These are phyloP conservation scores for Ephemerocybe angulata DNA, from an alignment of 768 basidiomycete genomes.

Conservation along the genomic window DNA sequence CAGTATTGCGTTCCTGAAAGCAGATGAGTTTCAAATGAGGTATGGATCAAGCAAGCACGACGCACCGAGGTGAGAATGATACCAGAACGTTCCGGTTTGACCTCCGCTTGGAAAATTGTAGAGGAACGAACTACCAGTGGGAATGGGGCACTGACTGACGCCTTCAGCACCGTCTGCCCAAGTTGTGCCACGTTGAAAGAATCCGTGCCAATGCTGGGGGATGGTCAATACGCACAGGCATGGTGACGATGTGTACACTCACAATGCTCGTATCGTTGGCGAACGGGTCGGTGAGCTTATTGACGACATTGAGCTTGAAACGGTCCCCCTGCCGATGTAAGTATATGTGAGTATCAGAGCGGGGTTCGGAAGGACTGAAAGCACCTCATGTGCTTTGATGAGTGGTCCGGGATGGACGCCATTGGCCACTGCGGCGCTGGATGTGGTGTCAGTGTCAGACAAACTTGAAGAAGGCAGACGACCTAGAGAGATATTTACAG, in stretches of 20 bases:
- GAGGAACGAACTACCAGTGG: conserved; percentile 34
- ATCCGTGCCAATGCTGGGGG: conserved; percentile 44
- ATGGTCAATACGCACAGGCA: background rate
- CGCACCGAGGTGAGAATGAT: conserved; percentile 31
- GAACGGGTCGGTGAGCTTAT: conserved; percentile 41
- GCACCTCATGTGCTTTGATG: conserved; percentile 29
- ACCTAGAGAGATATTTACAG: conserved; percentile 6
- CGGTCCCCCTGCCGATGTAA: background rate
- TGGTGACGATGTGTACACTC: conserved; percentile 12
- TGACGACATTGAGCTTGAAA: conserved; percentile 46
- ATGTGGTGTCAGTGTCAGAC: background rate
- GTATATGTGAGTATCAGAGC: too few relatives aligned
- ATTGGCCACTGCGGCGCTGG: background rate
- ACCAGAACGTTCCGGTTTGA: conserved; percentile 48
- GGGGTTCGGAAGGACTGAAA: too few relatives aligned
- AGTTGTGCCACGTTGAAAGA: conserved; percentile 33
- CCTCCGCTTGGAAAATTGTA: conserved; percentile 33
- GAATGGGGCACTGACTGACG: conserved; percentile 42
- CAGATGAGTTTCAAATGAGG: too few relatives aligned
- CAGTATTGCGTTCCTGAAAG: conserved; percentile 47
- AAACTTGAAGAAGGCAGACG: background rate
- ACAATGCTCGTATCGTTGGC: conserved; percentile 55
- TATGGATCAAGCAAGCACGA: conserved; percentile 15
- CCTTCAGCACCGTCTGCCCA: conserved; percentile 41
- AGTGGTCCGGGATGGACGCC: conserved; percentile 25